Conservation (phyloP, 2,329 filamentous ascomycete genomes). For the Sclerotinia trifoliorum region DNA sequence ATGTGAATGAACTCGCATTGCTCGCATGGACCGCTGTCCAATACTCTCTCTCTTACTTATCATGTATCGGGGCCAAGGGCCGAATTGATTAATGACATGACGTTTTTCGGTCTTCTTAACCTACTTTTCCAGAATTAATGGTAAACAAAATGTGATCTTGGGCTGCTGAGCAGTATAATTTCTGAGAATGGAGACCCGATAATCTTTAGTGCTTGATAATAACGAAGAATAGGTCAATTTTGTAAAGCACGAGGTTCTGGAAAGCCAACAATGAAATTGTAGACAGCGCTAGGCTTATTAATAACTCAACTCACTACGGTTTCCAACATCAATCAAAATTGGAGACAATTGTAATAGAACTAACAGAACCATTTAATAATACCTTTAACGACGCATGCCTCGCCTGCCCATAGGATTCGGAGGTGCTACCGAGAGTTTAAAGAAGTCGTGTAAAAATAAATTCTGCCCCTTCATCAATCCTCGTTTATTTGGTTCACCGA, state of each 20-base stretch:
- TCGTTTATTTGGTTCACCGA: slow-evolving; percentile 9
- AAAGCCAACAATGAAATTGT: not conserved
- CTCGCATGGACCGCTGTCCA: slow-evolving; percentile 14
- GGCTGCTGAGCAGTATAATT: not conserved
- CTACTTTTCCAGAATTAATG: not conserved
- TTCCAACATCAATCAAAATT: not conserved
- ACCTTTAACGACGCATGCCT: not conserved
- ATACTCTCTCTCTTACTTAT: slow-evolving; percentile 12
- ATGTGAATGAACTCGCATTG: slow-evolving; percentile 18
- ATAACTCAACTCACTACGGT: not conserved
- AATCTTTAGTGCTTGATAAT: not conserved
- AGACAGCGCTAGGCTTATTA: slow-evolving; percentile 4
- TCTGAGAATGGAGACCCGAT: not conserved
- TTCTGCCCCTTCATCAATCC: slow-evolving; percentile 3
- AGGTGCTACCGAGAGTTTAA: not conserved
- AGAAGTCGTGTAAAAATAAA: not conserved
- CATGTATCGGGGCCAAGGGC: slow-evolving; percentile 19
- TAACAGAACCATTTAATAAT: not conserved
- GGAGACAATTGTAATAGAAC: not conserved
- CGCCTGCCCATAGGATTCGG: not conserved
- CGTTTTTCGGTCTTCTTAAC: not conserved
- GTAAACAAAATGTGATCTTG: not conserved
- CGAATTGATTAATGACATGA: slow-evolving; percentile 20
- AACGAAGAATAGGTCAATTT: not conserved
- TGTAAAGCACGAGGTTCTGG: not conserved